Evolutionary conservation across 805 yeast species (phyloP), one percentile per base, ranked within the genome.

Genomic region (Monosporozyma siamensis): DNA sequence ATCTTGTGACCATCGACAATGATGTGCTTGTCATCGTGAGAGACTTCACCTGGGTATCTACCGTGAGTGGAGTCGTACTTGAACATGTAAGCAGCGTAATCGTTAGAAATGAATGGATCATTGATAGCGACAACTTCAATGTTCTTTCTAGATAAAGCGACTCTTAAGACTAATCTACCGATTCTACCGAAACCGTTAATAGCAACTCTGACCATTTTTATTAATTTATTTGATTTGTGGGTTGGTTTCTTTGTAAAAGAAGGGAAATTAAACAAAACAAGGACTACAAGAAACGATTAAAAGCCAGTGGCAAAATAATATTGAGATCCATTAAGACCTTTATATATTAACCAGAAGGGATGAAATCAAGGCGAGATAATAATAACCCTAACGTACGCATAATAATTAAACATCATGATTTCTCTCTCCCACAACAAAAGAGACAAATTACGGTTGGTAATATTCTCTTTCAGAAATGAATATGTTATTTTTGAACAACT

Each of bases 41-140:
- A 52, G 44, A 78, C 82, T 55, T 69, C 75, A 61, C 83, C 83
- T 22, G 65, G 55, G 77, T 64, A 78, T 59, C 65, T 66, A 60
- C 83, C 82, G 68, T 78, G 84, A 45, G 82, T 78, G 48, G 83
- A 77, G 62, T 78, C 84, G 68, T 78, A 78, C 69, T 78, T 78
- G 77, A 78, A 77, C 80, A 77, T 75, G 73, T 78, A 78, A 44
- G 82, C 74, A 55, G 84, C 83, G 63, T 78, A 78, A 52, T 77
- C 83, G 48, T 78, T 70, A 48, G 75, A 72, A 64, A 77, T 77
- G 70, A 76, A 77, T 38, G 84, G 84, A 66, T 78, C 81, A 62
- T 78, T 78, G 70, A 78, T 63, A 52, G 81, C 82, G 48, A 78
- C 80, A 51, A 78, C 77, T 49, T 72, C 70, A 59, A 77, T 67